phyloP scores from a whole-genome alignment of 805 yeast genomes.

The Yarrowia osloensis region DNA sequence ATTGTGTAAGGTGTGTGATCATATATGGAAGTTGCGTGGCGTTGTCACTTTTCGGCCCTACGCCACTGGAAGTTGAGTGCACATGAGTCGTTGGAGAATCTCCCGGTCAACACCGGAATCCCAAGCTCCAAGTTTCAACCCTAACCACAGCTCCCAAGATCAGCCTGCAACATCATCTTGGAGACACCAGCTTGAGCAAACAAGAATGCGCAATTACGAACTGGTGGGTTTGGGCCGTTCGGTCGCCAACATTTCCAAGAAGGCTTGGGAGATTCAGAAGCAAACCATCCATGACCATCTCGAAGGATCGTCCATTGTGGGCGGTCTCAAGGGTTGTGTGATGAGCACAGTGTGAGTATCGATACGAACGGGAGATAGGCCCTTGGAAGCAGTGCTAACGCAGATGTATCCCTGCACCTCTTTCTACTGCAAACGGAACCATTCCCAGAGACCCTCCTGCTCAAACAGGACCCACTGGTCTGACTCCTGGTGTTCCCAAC shows the following conservation, averaged over 20 bases:
- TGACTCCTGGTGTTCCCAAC: slow-evolving; percentile 12
- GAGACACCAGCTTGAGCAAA: background rate
- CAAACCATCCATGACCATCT: slow-evolving; percentile 17
- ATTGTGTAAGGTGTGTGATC: background rate
- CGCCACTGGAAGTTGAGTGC: background rate
- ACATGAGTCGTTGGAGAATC: background rate
- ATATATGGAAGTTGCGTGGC: background rate
- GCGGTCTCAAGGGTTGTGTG: slow-evolving; percentile 22
- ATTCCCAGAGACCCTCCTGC: slow-evolving; percentile 20
- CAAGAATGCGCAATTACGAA: slow-evolving; percentile 29
- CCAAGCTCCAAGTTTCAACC: background rate
- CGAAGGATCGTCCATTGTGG: slow-evolving; percentile 23
- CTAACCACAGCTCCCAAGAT: slow-evolving; percentile 24
- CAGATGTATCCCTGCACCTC: slow-evolving; percentile 8
- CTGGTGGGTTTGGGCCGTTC: slow-evolving; percentile 26
- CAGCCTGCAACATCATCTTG: background rate
- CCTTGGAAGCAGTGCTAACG: background rate
- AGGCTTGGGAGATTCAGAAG: slow-evolving; percentile 28
- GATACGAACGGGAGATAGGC: background rate
- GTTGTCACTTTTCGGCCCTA: background rate
- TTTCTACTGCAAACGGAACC: slow-evolving; percentile 12
- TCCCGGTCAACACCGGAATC: background rate
- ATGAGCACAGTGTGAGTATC: slow-evolving; percentile 11
- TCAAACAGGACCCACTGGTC: slow-evolving; percentile 1
- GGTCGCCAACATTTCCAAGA: slow-evolving; percentile 25